These are phyloP conservation scores for Paecilomyces sp. DNA, from an alignment of 2,329 filamentous ascomycete species.

Conservation along the genomic window DNA sequence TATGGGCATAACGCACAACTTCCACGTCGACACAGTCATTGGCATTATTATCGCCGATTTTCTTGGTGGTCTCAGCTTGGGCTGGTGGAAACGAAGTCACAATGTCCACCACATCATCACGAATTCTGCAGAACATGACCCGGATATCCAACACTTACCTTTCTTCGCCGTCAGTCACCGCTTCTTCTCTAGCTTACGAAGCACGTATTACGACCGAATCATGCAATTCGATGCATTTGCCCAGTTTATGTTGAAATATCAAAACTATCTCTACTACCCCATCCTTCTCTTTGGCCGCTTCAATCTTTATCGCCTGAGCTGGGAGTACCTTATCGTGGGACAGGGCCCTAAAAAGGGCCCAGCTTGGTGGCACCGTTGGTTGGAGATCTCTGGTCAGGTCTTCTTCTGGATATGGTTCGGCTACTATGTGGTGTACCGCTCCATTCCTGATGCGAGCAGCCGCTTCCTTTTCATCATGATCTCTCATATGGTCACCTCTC, in stretches of 20 bases:
- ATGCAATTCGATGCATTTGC: slow-evolving; percentile 74
- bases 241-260: slow-evolving; percentile 62
- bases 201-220: slow-evolving; percentile 74
- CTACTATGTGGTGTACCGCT: slow-evolving; percentile 69
- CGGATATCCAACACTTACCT: slow-evolving; percentile 86
- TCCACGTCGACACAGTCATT: slow-evolving; percentile 72
- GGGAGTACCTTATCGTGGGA: slow-evolving; percentile 65
- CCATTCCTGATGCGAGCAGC: slow-evolving; percentile 61
- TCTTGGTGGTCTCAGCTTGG: slow-evolving; percentile 77
- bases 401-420: slow-evolving; percentile 87
- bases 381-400: slow-evolving; percentile 68
- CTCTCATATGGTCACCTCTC: slow-evolving; percentile 73
- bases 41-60: slow-evolving; percentile 89
- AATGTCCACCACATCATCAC: slow-evolving; percentile 97
- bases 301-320: slow-evolving; percentile 78
- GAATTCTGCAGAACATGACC: slow-evolving; percentile 90
- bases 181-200: slow-evolving; percentile 64
- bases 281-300: slow-evolving; percentile 75
- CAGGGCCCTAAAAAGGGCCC: slow-evolving; percentile 67
- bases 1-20: slow-evolving; percentile 94
- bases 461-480: slow-evolving; percentile 70
- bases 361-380: slow-evolving; percentile 74
- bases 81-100: slow-evolving; percentile 97
- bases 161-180: slow-evolving; percentile 83
- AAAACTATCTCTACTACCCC: slow-evolving; percentile 77